phyloP scores from a whole-genome alignment of 306 rosid species.

The Lathyrus tuberosus region DNA sequence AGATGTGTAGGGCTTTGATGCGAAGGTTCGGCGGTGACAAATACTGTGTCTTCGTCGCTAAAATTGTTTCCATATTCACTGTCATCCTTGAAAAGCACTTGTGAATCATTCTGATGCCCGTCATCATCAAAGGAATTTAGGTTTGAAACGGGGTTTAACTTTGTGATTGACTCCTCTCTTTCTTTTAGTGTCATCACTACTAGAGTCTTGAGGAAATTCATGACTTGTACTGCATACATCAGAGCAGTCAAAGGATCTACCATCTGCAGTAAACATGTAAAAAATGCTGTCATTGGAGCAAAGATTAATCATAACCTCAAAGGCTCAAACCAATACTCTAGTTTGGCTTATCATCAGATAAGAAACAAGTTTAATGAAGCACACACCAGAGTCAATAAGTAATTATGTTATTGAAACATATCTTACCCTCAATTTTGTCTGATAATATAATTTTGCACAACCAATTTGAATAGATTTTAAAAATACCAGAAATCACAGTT shows the following conservation, averaged over 20 bases:
- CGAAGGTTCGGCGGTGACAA: conserved; percentile 56
- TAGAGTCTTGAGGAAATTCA: conserved; percentile 95
- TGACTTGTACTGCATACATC: conserved; percentile 97
- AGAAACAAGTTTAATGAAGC: background rate
- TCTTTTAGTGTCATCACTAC: conserved; percentile 70
- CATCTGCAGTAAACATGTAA: conserved; percentile 57
- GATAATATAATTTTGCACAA: conserved; percentile 3
- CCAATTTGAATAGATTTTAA: background rate
- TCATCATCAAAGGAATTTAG: conserved; percentile 73
- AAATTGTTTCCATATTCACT: conserved; percentile 45
- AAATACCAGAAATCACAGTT: background rate
- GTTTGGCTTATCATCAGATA: too few species aligned
- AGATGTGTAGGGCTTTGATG: conserved; percentile 48
- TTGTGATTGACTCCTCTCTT: conserved; percentile 72
- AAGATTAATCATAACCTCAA: conserved; percentile 30
- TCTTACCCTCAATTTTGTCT: conserved; percentile 10
- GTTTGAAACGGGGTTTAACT: conserved; percentile 54
- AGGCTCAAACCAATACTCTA: too few species aligned
- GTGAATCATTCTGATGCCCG: conserved; percentile 63
- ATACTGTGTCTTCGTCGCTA: conserved; percentile 47
- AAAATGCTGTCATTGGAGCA: conserved; percentile 32
- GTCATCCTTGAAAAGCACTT: conserved; percentile 44
- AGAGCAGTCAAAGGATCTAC: conserved; percentile 96
- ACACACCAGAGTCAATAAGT: conserved; percentile 20
- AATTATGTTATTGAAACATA: conserved; percentile 11